These are phyloP conservation scores for Coniferiporia sulphurascens DNA, from an alignment of 1,284 basidiomycete species.

Conservation along the genomic window DNA sequence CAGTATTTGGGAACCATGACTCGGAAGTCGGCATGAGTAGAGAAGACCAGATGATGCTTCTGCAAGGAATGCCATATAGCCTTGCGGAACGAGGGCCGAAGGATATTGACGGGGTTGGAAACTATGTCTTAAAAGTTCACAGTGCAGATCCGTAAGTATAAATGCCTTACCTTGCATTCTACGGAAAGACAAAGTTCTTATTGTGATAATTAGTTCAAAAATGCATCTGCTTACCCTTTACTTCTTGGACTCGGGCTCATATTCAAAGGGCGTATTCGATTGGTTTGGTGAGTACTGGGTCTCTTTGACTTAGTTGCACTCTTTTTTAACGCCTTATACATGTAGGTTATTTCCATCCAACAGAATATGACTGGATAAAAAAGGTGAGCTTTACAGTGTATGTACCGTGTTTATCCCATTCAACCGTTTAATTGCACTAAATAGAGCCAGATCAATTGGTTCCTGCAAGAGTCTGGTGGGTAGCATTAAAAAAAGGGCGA, in stretches of 20 bases:
- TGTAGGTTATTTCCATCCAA: conserved; percentile 48
- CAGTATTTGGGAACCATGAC: conserved; percentile 92
- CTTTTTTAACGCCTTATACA: background rate
- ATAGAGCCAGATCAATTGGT: conserved; percentile 85
- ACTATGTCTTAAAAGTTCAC: conserved; percentile 75
- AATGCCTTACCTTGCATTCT: conserved; percentile 6
- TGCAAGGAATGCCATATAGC: conserved; percentile 82
- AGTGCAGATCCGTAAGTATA: conserved; percentile 67
- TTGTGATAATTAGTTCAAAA: conserved; percentile 52
- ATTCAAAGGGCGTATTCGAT: conserved; percentile 54
- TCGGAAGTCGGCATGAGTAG: conserved; percentile 63
- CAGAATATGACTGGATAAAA: conserved; percentile 80
- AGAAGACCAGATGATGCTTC: conserved; percentile 62
- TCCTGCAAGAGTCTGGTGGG: conserved; percentile 68
- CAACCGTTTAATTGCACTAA: conserved; percentile 4
- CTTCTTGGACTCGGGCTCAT: conserved; percentile 88
- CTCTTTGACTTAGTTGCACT: background rate
- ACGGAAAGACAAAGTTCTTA: conserved; percentile 13
- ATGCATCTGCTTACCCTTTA: conserved; percentile 87
- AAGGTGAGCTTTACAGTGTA: conserved; percentile 33
- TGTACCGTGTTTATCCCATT: background rate
- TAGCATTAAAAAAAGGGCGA: background rate
- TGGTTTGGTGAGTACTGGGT: conserved; percentile 36
- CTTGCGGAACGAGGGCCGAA: conserved; percentile 76
- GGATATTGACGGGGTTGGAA: conserved; percentile 80